Evolutionary conservation across 331 rosid species (phyloP), one percentile per base, ranked within the genome.

Genomic region (Malus hybrid): DNA sequence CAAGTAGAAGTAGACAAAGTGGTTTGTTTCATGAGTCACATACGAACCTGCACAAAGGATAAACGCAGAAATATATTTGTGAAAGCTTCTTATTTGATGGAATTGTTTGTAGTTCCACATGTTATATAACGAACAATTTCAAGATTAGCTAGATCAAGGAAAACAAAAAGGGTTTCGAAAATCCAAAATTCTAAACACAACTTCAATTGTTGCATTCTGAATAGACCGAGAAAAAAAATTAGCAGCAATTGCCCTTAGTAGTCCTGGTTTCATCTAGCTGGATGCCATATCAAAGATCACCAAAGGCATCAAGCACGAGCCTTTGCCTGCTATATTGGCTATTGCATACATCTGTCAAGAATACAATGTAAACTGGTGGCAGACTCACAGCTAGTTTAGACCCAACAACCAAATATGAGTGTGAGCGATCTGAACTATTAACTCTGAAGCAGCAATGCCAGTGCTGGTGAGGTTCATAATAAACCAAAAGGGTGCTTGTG

Each of bases 11-110:
- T 93, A 93, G 68, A 93, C 93, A 69, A 93, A 93, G 88, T 93
- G 97, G 84, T 93, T 93, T 22, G 98, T 91, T 83, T 93, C 98
- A 58, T 93, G 98, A 77, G 98, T 93, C 86, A 93, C 98, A 28
- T 93, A 93, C 1, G 98, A 93, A 83, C 98, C 98, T 93, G 96
- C 81, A 79, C 6, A 63, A 33, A 56, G 33, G 10, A 52, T 6
- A 75, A 48, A 68, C 13, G 22, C 6, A 36, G 53, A 42, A 73
- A 16, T 16, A 36, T 62, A 63, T 26, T 30, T 8, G 12, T 62
- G n/a, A 63, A 29, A 12, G 32, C 61, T 73, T 19, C 61, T 60
- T 39, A 10, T 18, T 62, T 26, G 44, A 26, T 24, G 77, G 42
- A 57, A 13, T 33, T 33, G 5, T 26, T 57, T 12, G 29, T 24